phyloP scores from a whole-genome alignment of 192 early-diverging fungal species.

The Paraglomus occultum region DNA sequence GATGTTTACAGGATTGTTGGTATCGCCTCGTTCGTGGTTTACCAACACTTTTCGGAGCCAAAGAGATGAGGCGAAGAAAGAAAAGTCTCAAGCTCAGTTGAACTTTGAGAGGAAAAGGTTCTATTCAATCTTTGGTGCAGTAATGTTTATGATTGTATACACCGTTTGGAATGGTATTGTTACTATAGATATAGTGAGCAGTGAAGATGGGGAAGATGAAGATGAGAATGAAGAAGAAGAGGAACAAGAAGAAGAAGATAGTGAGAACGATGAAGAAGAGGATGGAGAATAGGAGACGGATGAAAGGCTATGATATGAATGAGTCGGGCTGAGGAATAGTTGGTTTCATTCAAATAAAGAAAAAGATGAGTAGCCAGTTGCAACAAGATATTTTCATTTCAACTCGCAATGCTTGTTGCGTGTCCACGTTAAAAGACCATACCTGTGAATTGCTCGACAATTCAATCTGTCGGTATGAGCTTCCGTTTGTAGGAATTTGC shows the following conservation, averaged over 20 bases:
- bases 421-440: no score
- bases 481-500: no score
- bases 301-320: no score
- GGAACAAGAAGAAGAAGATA: slow-evolving; percentile 21
- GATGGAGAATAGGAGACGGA: no score
- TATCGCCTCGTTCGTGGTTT: slow-evolving; percentile 43
- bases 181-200: slow-evolving; percentile 47
- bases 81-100: slow-evolving; percentile 39
- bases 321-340: no score
- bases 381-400: no score
- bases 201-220: slow-evolving; percentile 40
- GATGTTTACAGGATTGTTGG: slow-evolving; percentile 37
- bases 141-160: slow-evolving; percentile 48
- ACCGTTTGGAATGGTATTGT: slow-evolving; percentile 64
- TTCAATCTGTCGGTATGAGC: no score
- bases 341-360: no score
- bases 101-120: slow-evolving; percentile 56
- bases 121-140: slow-evolving; percentile 48
- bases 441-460: no score
- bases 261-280: no score
- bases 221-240: slow-evolving; percentile 38
- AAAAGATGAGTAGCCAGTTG: no score
- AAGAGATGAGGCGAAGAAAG: slow-evolving; percentile 31
- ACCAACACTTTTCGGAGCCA: background rate
- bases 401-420: no score